Evolutionary conservation across 805 yeast genomes (phyloP).

Genomic region (Wickerhamomyces sydowiorum): DNA sequence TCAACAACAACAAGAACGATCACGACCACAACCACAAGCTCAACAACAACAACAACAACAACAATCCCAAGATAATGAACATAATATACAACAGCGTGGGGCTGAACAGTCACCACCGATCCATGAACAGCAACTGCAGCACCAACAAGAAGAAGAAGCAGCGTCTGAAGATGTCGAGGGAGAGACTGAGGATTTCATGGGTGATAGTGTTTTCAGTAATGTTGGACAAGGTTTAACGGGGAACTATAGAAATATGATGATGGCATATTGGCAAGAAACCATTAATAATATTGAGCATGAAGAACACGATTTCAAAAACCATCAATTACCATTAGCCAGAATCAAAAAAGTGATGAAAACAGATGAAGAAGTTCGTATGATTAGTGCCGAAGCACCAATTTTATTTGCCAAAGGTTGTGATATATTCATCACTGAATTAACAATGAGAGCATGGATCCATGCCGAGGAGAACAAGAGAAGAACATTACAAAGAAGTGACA

Average conservation of each 20-base stretch:
- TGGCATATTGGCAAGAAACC: slow-evolving; percentile 96
- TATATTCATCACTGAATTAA: slow-evolving; percentile 90
- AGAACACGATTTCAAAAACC: slow-evolving; percentile 88
- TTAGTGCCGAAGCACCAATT: slow-evolving; percentile 97
- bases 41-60: slow-evolving; percentile 5
- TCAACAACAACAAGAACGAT: slow-evolving; percentile 4
- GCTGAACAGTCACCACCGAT: neutral
- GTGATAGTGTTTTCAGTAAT: slow-evolving; percentile 70
- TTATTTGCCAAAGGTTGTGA: slow-evolving; percentile 98
- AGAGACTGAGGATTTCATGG: slow-evolving; percentile 31
- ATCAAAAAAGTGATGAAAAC: slow-evolving; percentile 98
- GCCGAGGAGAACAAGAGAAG: slow-evolving; percentile 95
- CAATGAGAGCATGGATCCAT: slow-evolving; percentile 99
- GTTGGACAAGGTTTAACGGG: slow-evolving; percentile 92
- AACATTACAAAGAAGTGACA: slow-evolving; percentile 89
- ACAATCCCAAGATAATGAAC: neutral
- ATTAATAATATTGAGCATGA: slow-evolving; percentile 83
- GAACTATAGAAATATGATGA: slow-evolving; percentile 77
- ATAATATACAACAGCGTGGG: neutral
- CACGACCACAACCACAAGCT: slow-evolving; percentile 5
- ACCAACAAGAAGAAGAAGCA: slow-evolving; percentile 2
- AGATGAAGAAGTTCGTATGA: slow-evolving; percentile 96
- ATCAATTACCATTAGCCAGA: slow-evolving; percentile 91
- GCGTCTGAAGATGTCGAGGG: slow-evolving; percentile 2
- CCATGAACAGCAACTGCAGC: slow-evolving; percentile 3